phyloP scores from a whole-genome alignment of 257 asterid genomes.

The Cinchona pubescens region DNA sequence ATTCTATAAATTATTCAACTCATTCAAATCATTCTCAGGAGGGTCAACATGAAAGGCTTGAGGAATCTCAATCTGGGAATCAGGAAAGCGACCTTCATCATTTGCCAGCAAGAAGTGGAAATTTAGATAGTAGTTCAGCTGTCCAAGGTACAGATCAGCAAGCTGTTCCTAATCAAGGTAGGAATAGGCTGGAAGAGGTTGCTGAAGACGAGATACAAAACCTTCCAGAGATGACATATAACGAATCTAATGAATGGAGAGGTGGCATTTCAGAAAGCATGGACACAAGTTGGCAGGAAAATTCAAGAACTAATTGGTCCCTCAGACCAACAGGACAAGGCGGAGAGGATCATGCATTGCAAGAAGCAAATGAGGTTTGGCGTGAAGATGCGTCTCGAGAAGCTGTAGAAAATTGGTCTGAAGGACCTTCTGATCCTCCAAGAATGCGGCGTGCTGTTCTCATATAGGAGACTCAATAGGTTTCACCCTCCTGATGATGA shows the following conservation, averaged over 20 bases:
- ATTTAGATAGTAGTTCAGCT: slow-evolving; percentile 35
- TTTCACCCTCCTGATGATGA: slow-evolving; percentile 93
- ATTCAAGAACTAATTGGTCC: slow-evolving; percentile 43
- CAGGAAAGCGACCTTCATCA: slow-evolving; percentile 41
- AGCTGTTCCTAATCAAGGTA: slow-evolving; percentile 41
- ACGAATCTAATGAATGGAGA: slow-evolving; percentile 42
- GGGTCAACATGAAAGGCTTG: slow-evolving; percentile 44
- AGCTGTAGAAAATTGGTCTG: slow-evolving; percentile 66
- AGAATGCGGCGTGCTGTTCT: slow-evolving; percentile 62
- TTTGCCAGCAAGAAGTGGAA: slow-evolving; percentile 36
- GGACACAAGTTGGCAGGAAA: slow-evolving; percentile 46
- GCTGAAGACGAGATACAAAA: slow-evolving; percentile 45
- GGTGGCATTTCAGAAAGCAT: slow-evolving; percentile 32
- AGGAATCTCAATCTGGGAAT: slow-evolving; percentile 31
- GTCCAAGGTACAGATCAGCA: slow-evolving; percentile 35
- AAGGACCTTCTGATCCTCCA: slow-evolving; percentile 72
- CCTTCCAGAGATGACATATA: slow-evolving; percentile 30
- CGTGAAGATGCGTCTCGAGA: slow-evolving; percentile 55
- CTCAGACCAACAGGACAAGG: slow-evolving; percentile 39
- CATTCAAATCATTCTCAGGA: slow-evolving; percentile 46
- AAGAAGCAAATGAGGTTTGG: slow-evolving; percentile 55
- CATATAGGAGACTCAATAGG: slow-evolving; percentile 55
- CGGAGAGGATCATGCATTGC: slow-evolving; percentile 37
- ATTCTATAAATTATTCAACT: slow-evolving; percentile 48
- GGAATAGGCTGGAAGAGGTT: slow-evolving; percentile 43